phyloP scores from a whole-genome alignment of 1,284 basidiomycete species.

The Leccinum brunneo-olivaceum region DNA sequence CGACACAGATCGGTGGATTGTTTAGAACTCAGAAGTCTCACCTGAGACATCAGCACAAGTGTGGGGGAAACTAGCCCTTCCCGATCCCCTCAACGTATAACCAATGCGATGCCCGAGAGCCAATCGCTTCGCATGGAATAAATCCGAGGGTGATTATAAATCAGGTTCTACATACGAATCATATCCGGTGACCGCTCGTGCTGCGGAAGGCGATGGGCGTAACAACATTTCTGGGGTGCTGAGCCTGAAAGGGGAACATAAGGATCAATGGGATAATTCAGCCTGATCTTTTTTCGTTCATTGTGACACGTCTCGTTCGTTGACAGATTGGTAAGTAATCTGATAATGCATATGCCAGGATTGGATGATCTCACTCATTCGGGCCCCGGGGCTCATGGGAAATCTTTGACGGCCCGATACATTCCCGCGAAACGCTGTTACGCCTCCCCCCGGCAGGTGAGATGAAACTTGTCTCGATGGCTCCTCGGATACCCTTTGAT shows the following conservation, averaged over 20 bases:
- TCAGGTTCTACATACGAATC: too few species aligned
- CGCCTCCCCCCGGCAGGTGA: background rate
- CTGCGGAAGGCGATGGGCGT: background rate
- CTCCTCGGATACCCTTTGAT: background rate
- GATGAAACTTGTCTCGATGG: background rate
- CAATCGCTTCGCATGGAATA: slow-evolving; percentile 12
- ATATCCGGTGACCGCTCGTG: background rate
- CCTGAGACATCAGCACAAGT: background rate
- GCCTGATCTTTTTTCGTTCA: background rate
- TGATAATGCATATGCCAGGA: slow-evolving; percentile 3
- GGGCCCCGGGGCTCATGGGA: slow-evolving; percentile 1
- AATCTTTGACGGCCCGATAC: slow-evolving; percentile 8
- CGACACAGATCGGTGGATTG: background rate
- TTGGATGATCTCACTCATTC: background rate
- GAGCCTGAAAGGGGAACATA: background rate
- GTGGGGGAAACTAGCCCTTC: background rate
- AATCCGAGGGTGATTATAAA: background rate
- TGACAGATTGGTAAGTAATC: background rate
- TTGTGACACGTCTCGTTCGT: background rate
- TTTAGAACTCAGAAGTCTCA: slow-evolving; percentile 16
- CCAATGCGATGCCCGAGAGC: background rate
- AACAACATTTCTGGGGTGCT: background rate
- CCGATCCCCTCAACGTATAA: background rate
- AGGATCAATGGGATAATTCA: background rate
- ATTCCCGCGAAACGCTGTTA: slow-evolving; percentile 14